Conservation (phyloP, 2,329 filamentous ascomycete genomes). For the Aspergillus versicolor region DNA sequence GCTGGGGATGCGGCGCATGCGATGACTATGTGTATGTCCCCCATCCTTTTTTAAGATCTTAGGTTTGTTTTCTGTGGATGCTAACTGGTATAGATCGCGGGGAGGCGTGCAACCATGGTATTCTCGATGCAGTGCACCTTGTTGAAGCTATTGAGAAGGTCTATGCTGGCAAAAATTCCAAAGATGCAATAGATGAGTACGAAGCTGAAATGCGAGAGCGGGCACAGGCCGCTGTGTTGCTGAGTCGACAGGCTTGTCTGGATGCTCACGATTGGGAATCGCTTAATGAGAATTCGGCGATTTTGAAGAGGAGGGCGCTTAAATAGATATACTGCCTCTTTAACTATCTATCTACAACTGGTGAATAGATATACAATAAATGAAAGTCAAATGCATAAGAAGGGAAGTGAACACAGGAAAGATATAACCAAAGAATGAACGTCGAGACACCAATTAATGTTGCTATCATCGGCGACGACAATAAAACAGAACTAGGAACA, state of each 20-base stretch:
- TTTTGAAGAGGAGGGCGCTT: slow-evolving; percentile 24
- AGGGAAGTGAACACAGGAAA: no score
- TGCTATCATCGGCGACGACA: no score
- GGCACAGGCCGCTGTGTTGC: slow-evolving; percentile 28
- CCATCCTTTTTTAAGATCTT: neutral
- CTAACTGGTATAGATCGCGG: slow-evolving; percentile 25
- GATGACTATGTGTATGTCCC: slow-evolving; percentile 33
- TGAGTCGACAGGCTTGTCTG: slow-evolving; percentile 35
- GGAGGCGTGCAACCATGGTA: slow-evolving; percentile 34
- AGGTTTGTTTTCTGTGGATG: neutral
- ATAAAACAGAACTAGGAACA: no score
- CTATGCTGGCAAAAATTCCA: slow-evolving; percentile 4
- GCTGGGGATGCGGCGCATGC: slow-evolving; percentile 35
- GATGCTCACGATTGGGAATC: slow-evolving; percentile 34
- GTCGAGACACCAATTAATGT: no score
- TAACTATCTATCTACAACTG: no score
- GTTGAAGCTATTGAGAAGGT: slow-evolving; percentile 17
- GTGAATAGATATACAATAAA: no score
- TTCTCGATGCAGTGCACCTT: slow-evolving; percentile 27
- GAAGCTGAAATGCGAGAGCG: slow-evolving; percentile 35
- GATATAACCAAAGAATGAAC: no score
- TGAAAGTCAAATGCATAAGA: no score
- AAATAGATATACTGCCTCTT: neutral
- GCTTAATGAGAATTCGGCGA: slow-evolving; percentile 28
- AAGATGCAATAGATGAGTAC: slow-evolving; percentile 25